Base-by-base conservation (phyloP, 306 rosid species). In the Rubus idaeus region DNA sequence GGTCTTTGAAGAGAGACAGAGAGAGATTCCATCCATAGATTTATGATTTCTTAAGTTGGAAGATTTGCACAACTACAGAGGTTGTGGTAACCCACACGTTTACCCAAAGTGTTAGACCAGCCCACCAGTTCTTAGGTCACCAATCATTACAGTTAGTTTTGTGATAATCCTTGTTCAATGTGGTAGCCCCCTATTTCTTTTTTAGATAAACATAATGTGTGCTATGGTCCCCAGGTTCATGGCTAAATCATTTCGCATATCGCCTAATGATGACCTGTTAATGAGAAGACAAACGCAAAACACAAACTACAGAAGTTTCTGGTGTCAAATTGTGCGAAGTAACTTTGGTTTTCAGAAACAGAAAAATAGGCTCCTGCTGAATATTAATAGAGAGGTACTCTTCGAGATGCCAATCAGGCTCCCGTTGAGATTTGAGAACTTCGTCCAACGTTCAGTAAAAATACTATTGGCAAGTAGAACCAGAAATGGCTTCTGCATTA, bases 401-500 rank as follows among this genome's bases (percentile, higher is more conserved):
- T 14, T 47, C 20, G n/a, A 62, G 35, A 62, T 62, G n/a, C 67
- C 67, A 62, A 6, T 61, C 50, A n/a, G 16, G n/a, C 55, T 68
- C 55, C 18, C 16, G 7, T 18, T 7, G 51, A 55, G 47, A 53
- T 4, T 18, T 7, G 51, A 55, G 47, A 53, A n/a, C 12, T 30
- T 21, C 12, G 45, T 72, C 7, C 65, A 72, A 18, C 42, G 16
- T 57, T 8, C 67, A 61, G 47, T 47, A 20, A 45, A 20, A 45
- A 18, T 17, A 8, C 60, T 61, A 10, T 56, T 21, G 75, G 66
- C 65, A 68, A 76, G 68, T 55, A 53, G 68, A 77, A 55, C 75
- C 79, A 39, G 60, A 35, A n/a, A 60, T 30, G 63, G 73, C 80
- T 42, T 68, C 75, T 77, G 56, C 11, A 79, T 83, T 68, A 74